Conservation (phyloP, 2,329 filamentous ascomycete species). For the Bipolaris gigantea region DNA sequence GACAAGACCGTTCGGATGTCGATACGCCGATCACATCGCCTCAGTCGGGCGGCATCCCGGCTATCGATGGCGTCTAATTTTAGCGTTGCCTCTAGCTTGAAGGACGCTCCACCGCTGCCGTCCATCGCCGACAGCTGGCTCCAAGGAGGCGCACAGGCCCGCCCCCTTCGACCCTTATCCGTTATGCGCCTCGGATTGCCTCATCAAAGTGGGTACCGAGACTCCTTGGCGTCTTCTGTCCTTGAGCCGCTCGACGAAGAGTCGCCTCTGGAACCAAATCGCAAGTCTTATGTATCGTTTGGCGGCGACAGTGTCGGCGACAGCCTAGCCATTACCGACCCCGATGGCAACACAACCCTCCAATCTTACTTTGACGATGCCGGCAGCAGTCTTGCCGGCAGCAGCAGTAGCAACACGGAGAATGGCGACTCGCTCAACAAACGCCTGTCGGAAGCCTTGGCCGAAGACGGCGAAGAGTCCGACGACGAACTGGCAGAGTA, state of each 20-base stretch:
- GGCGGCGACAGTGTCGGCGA: constrained; percentile 71
- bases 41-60: constrained; percentile 90
- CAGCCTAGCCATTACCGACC: constrained; percentile 72
- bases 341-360: constrained; percentile 67
- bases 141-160: constrained; percentile 53
- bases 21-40: constrained; percentile 82
- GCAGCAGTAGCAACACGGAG: constrained; percentile 61
- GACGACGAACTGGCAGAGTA: constrained; percentile 91
- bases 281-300: constrained; percentile 94
- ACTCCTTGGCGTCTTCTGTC: constrained; percentile 86
- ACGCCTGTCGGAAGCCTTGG: constrained; percentile 78
- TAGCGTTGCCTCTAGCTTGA: constrained; percentile 88
- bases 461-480: constrained; percentile 86
- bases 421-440: constrained; percentile 75
- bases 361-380: constrained; percentile 86
- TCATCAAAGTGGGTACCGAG: constrained; percentile 69
- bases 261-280: constrained; percentile 79
- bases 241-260: constrained; percentile 92
- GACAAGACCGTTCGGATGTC: constrained; percentile 94
- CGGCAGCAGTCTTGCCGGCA: constrained; percentile 71
- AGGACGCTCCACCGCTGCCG: constrained; percentile 91
- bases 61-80: constrained; percentile 92
- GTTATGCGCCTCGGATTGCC: constrained; percentile 61
- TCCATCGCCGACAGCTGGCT: constrained; percentile 96
- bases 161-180: constrained; percentile 61